phyloP scores from a whole-genome alignment of 139 green algal species.

The Closterium sp. region DNA sequence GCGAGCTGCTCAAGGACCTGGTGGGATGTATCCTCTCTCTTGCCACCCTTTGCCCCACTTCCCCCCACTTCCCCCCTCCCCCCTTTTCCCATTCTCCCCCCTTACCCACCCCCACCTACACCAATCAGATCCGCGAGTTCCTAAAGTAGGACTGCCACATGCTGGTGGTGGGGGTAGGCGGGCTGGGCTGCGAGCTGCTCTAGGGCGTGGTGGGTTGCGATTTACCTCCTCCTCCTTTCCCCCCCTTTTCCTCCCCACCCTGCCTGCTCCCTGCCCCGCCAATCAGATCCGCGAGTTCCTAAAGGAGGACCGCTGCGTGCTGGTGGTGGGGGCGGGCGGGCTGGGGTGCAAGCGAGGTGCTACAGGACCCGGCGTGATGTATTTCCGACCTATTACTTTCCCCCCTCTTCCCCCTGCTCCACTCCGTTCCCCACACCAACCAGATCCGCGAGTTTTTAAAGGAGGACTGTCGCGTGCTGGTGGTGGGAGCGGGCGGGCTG shows the following conservation, averaged over 20 bases:
- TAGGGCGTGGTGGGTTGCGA: slow-evolving; percentile 82
- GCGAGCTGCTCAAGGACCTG: slow-evolving; percentile 97
- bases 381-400: too few species aligned
- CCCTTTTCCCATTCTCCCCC: too few species aligned
- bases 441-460: slow-evolving; percentile 49
- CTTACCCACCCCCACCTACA: background rate
- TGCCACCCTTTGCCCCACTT: too few species aligned
- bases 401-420: too few species aligned
- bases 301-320: slow-evolving; percentile 58
- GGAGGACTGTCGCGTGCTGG: slow-evolving; percentile 65
- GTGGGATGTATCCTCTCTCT: too few species aligned
- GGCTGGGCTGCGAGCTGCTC: slow-evolving; percentile 92
- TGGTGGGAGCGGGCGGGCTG: too few species aligned
- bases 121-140: slow-evolving; percentile 34
- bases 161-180: slow-evolving; percentile 64
- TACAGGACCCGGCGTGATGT: too few species aligned
- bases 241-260: too few species aligned
- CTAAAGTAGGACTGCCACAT: slow-evolving; percentile 59
- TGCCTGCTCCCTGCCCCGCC: too few species aligned
- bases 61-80: too few species aligned
- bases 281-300: slow-evolving; percentile 40
- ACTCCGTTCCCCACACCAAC: too few species aligned
- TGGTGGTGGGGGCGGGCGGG: slow-evolving; percentile 92
- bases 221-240: too few species aligned
- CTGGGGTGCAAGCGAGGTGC: slow-evolving; percentile 84